phyloP scores from a whole-genome alignment of 352 stramenopile species.

The Aphanomyces astaci region DNA sequence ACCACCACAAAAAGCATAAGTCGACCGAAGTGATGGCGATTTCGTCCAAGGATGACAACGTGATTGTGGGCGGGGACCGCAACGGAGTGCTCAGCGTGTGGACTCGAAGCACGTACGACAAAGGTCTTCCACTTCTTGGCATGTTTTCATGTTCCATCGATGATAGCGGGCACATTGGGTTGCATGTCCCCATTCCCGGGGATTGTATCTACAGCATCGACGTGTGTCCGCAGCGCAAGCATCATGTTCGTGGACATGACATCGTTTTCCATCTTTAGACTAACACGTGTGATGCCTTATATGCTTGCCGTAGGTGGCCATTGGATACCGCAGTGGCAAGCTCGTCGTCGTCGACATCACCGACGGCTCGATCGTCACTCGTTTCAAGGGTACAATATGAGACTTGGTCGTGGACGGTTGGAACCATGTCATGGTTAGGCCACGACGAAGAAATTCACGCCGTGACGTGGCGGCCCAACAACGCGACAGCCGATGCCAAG shows the following conservation, averaged over 20 bases:
- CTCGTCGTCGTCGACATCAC: conserved; percentile 48
- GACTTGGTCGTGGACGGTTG: not conserved
- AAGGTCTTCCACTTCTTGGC: too few relatives aligned
- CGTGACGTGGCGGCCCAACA: conserved; percentile 36
- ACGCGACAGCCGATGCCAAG: not conserved
- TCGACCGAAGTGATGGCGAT: conserved; percentile 42
- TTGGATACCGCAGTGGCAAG: conserved; percentile 61
- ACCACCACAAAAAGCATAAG: conserved; percentile 60
- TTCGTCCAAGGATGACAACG: conserved; percentile 28
- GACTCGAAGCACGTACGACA: conserved; percentile 49
- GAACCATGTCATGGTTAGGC: not conserved
- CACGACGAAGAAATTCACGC: conserved; percentile 71
- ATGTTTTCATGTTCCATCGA: too few relatives aligned
- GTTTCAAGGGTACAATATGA: conserved; percentile 30
- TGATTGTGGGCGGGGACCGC: conserved; percentile 54
- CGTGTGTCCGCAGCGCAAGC: conserved; percentile 30
- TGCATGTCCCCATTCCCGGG: conserved; percentile 42
- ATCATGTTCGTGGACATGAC: not conserved
- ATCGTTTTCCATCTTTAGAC: too few relatives aligned
- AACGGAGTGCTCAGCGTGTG: conserved; percentile 50
- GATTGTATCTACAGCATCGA: conserved; percentile 53
- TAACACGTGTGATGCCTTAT: not conserved
- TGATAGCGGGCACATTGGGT: conserved; percentile 33
- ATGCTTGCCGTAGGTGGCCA: conserved; percentile 29
- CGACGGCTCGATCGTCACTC: conserved; percentile 31